Evolutionary conservation across 768 basidiomycete species (phyloP), one percentile per base, ranked within the genome.

Genomic region (Podaxis pistillaris): DNA sequence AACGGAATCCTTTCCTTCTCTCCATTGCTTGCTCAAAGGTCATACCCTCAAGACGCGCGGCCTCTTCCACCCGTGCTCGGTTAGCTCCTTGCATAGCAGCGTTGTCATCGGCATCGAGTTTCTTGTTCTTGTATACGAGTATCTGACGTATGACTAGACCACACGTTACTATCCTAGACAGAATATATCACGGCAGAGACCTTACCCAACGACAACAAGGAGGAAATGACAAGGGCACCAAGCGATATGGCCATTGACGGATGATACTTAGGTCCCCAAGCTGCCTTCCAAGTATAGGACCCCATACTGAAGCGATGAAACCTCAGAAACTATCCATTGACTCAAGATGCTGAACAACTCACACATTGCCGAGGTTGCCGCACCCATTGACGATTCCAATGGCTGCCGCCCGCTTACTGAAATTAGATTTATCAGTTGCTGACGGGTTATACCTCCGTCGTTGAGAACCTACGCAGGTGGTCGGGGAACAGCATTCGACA

Each of bases 1-100:
- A 88, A 38, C 86, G 75, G 73, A 86, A 87, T 0, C 84, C 83
- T 68, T 78, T 84, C 66, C 81, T 79, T 65, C 78, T 78, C 64
- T 79, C 79, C 68, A 86, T 72, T 3, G 86, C 87, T 65, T 87
- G 81, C 33, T 86, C 83, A 63, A 86, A 80, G 2, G 81, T 80
- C 26, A 88, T 78, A 2, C 85, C 85, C 67, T 87, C 86, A 52
- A 87, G 68, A 64, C 75, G 75, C 1, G 86, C 86, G 1, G 85
- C 86, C 58, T 85, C 83, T 64, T 82, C 81, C 50, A 87, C 79
- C 52, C 86, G 79, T 33, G 77, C 70, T 40, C 79, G 75, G 62
- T 81, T 72, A 3, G 83, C 80, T 17, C 74, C 80, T 56, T 79
- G 68, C 68, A 84, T 71, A 12, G 77, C 74, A 1, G 71, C 69